A percentile compares a stretch with the other conserved stretches of the same genome.
Conservation (phyloP, 768 basidiomycete genomes). For the Nidularia sp. region DNA sequence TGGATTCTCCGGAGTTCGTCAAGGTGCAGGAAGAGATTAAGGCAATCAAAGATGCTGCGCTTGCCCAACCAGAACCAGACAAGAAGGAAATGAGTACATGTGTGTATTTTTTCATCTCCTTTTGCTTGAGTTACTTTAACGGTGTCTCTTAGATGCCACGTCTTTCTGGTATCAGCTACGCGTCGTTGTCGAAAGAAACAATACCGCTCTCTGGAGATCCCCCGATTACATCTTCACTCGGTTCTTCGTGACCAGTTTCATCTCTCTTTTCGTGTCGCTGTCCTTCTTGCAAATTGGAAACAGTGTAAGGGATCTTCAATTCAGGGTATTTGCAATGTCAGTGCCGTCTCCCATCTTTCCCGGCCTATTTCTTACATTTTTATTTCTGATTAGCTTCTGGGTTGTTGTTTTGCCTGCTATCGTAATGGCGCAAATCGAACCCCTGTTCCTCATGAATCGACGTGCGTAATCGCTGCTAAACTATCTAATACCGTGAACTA, state of each 20-base stretch:
- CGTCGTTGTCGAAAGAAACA: slow-evolving; percentile 63
- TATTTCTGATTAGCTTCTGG: slow-evolving; percentile 47
- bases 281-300: slow-evolving; percentile 76
- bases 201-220: slow-evolving; percentile 72
- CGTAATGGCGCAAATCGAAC: slow-evolving; percentile 78
- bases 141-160: slow-evolving; percentile 56
- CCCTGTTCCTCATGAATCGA: slow-evolving; percentile 76
- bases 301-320: slow-evolving; percentile 66
- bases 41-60: slow-evolving; percentile 41
- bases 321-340: slow-evolving; percentile 76
- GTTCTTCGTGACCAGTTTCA: slow-evolving; percentile 69
- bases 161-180: slow-evolving; percentile 72
- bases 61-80: slow-evolving; percentile 35
- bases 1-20: slow-evolving; percentile 59
- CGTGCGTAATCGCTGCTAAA: slow-evolving; percentile 12
- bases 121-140: not conserved
- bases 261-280: slow-evolving; percentile 69
- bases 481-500: not conserved
- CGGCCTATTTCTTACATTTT: not conserved
- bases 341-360: slow-evolving; percentile 11
- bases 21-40: slow-evolving; percentile 38
- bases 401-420: slow-evolving; percentile 66
- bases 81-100: slow-evolving; percentile 42
- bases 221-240: slow-evolving; percentile 86
- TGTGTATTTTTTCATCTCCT: slow-evolving; percentile 19